Percentiles rank a stretch among this genome's conserved stretches.
phyloP scores from a whole-genome alignment of 257 asterid genomes.

The Coffea canephora region DNA sequence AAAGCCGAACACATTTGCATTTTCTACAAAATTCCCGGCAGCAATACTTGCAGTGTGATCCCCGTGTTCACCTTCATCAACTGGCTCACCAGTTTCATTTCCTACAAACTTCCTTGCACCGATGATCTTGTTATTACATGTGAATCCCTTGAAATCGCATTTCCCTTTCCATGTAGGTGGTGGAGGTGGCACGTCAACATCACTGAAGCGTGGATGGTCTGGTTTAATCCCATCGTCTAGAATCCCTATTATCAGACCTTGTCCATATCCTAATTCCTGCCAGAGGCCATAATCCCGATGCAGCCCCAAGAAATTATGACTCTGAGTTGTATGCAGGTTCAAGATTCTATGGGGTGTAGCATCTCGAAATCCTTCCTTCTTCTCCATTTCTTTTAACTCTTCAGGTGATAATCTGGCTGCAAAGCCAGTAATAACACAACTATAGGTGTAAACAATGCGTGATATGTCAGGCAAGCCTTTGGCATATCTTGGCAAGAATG shows the following conservation, averaged over 20 bases:
- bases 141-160: constrained; percentile 20
- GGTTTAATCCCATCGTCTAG: constrained; percentile 34
- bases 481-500: constrained; percentile 16
- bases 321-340: constrained; percentile 30
- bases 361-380: constrained; percentile 21
- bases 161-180: constrained; percentile 41
- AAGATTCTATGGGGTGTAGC: constrained; percentile 26
- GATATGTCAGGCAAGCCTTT: constrained; percentile 1
- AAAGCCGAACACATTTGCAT: constrained; percentile 10
- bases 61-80: constrained; percentile 24
- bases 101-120: constrained; percentile 38
- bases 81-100: constrained; percentile 9
- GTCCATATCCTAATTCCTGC: constrained; percentile 28
- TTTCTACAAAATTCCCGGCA: constrained; percentile 21
- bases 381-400: constrained; percentile 26
- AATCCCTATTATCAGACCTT: constrained; percentile 36
- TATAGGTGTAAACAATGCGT: constrained; percentile 23
- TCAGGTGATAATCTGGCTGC: constrained; percentile 28
- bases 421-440: constrained; percentile 30
- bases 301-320: constrained; percentile 38
- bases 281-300: constrained; percentile 18
- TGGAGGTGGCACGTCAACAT: constrained; percentile 31
- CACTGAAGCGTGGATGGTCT: constrained; percentile 31
- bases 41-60: constrained; percentile 24
- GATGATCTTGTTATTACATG: constrained; percentile 41